These are phyloP conservation scores for Physcomitrium patens DNA, from an alignment of 225 moss, liverwort and hornwort species.

Conservation along the genomic window DNA sequence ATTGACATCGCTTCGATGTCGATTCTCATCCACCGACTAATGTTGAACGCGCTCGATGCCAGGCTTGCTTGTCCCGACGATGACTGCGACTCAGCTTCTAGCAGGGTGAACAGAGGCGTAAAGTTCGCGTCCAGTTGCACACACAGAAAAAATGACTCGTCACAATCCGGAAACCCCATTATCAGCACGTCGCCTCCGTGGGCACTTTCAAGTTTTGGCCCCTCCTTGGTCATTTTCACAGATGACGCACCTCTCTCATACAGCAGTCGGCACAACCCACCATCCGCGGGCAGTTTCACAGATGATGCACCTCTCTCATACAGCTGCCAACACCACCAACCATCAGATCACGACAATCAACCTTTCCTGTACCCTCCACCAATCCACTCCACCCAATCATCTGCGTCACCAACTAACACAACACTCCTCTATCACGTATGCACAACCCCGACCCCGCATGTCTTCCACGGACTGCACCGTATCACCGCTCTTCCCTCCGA, in stretches of 20 bases:
- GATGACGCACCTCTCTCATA: constrained; percentile 83
- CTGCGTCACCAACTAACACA: no score
- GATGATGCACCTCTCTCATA: constrained; percentile 83
- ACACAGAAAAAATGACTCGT: constrained; percentile 78
- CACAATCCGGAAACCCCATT: constrained; percentile 94
- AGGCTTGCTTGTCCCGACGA: constrained; percentile 54
- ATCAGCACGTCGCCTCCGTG: constrained; percentile 74
- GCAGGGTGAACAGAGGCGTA: constrained; percentile 78
- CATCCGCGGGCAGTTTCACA: constrained; percentile 66
- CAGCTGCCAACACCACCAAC: constrained; percentile 60
- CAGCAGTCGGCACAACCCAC: constrained; percentile 59
- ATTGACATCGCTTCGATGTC: constrained; percentile 75
- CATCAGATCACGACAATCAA: constrained; percentile 36
- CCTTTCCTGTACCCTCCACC: constrained; percentile 19
- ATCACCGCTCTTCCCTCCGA: no score
- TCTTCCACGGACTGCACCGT: no score
- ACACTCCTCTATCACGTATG: no score
- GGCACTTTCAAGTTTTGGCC: constrained; percentile 71
- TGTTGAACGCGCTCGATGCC: constrained; percentile 70
- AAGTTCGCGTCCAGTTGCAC: constrained; percentile 87
- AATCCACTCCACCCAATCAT: not conserved
- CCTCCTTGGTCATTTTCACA: constrained; percentile 69
- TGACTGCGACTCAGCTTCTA: constrained; percentile 76
- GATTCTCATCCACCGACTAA: constrained; percentile 80
- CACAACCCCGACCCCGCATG: no score